These are phyloP conservation scores for Biscogniauxia mediterranea DNA, from an alignment of 2,329 filamentous ascomycete species.

Conservation along the genomic window DNA sequence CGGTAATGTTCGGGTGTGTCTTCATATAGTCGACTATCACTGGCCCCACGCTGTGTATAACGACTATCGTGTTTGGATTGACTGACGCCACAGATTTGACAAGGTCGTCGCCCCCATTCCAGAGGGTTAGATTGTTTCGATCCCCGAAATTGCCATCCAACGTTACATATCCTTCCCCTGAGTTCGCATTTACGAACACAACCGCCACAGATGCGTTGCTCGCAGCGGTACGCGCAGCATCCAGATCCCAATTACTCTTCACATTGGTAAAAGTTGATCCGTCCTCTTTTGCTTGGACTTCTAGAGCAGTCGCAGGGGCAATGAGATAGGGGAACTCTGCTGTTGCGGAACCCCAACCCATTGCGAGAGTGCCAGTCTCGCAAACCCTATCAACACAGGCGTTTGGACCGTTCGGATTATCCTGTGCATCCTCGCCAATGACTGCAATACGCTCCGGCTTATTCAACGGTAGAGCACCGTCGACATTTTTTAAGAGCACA, in stretches of 20 bases:
- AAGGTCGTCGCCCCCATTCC: slow-evolving; percentile 76
- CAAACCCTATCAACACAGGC: slow-evolving; percentile 69
- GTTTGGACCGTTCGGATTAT: slow-evolving; percentile 74
- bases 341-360: slow-evolving; percentile 76
- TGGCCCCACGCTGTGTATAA: slow-evolving; percentile 82
- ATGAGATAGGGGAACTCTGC: slow-evolving; percentile 72
- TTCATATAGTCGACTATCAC: slow-evolving; percentile 72
- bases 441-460: slow-evolving; percentile 71
- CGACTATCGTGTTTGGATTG: slow-evolving; percentile 84
- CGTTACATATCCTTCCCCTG: slow-evolving; percentile 80
- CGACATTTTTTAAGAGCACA: slow-evolving; percentile 75
- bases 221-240: slow-evolving; percentile 21
- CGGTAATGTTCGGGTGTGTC: slow-evolving; percentile 72
- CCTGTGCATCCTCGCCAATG: slow-evolving; percentile 79
- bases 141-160: slow-evolving; percentile 83
- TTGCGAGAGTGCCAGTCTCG: slow-evolving; percentile 60
- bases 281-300: slow-evolving; percentile 58
- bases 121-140: slow-evolving; percentile 86
- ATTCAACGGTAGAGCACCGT: slow-evolving; percentile 36
- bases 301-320: slow-evolving; percentile 69
- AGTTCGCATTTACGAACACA: slow-evolving; percentile 81
- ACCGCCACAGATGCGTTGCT: slow-evolving; percentile 39
- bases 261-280: slow-evolving; percentile 58
- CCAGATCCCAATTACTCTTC: slow-evolving; percentile 37
- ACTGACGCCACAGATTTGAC: slow-evolving; percentile 73